A percentile compares a stretch with the other conserved stretches of the same genome.
Evolutionary conservation across 495 filamentous ascomycete genomes (phyloP).

Genomic region (Neurospora tetrasperma): DNA sequence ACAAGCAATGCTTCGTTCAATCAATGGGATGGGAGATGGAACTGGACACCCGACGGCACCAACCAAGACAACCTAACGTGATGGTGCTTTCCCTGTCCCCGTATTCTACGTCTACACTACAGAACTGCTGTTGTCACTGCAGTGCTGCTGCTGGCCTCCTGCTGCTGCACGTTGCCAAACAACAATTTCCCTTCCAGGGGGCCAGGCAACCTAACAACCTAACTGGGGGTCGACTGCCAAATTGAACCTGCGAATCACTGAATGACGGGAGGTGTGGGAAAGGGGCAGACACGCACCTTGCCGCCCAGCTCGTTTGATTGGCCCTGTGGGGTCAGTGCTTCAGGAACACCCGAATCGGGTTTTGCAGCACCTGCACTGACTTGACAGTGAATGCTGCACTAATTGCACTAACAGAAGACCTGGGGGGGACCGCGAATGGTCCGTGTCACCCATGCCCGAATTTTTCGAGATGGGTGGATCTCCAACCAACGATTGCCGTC

Average conservation of each 20-base stretch:
- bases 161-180: constrained; percentile 20
- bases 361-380: constrained; percentile 9
- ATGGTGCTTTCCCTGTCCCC: constrained; percentile 23
- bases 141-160: neutral
- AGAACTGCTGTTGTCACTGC: neutral
- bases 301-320: constrained; percentile 26
- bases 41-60: too few relatives aligned
- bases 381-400: constrained; percentile 4
- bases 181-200: constrained; percentile 40
- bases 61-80: constrained; percentile 5
- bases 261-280: constrained; percentile 13
- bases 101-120: constrained; percentile 11
- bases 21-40: neutral
- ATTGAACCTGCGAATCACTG: neutral
- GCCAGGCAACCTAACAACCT: neutral
- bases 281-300: constrained; percentile 30
- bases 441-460: constrained; percentile 19
- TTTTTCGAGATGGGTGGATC: constrained; percentile 1
- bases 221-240: constrained; percentile 8
- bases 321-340: constrained; percentile 25
- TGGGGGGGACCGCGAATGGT: constrained; percentile 8
- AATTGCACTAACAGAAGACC: neutral
- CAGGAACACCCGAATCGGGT: constrained; percentile 20
- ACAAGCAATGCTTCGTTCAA: neutral
- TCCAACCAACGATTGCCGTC: neutral